These are phyloP conservation scores for Warburgia ugandensis DNA, from an alignment of 164 flowering plant species.

Conservation along the genomic window DNA sequence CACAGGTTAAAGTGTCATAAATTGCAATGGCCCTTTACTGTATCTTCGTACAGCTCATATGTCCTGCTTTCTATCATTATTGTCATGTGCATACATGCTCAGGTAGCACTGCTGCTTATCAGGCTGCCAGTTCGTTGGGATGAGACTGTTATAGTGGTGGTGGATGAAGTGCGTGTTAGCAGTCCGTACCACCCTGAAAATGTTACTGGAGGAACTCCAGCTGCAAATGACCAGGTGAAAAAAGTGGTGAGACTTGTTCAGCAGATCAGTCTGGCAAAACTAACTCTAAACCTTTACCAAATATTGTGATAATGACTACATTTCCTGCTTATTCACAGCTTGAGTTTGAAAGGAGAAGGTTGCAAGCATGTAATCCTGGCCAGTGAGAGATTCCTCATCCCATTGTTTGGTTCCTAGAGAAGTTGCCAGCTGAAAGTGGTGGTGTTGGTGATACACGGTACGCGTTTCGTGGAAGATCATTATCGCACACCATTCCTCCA, in stretches of 20 bases:
- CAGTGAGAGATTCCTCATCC: constrained; percentile 23
- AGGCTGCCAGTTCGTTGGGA: constrained; percentile 99
- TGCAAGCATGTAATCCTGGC: constrained; percentile 42
- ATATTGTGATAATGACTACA: no score
- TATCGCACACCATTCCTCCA: no score
- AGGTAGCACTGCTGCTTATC: constrained; percentile 13
- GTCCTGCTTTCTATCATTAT: no score
- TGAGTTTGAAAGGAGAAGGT: constrained; percentile 71
- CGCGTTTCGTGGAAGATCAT: constrained; percentile 22
- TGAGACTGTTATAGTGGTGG: constrained; percentile 72
- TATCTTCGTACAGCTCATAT: no score
- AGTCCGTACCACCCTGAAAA: constrained; percentile 87
- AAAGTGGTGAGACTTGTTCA: constrained; percentile 98
- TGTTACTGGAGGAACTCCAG: constrained; percentile 82
- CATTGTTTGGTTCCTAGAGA: no score
- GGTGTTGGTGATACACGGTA: constrained; percentile 21
- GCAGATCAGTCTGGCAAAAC: no score
- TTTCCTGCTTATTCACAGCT: constrained; percentile 52
- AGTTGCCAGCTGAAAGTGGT: constrained; percentile 28
- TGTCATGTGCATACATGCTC: no score
- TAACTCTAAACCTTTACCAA: no score
- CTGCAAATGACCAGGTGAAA: constrained; percentile 91
- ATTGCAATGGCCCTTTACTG: no score
- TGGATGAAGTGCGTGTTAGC: constrained; percentile 87
- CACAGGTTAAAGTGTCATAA: no score